Evolutionary conservation across 73 alveolate genomes (phyloP), one percentile per base, ranked within the genome.

Genomic region (Paramecium primaurelia): DNA sequence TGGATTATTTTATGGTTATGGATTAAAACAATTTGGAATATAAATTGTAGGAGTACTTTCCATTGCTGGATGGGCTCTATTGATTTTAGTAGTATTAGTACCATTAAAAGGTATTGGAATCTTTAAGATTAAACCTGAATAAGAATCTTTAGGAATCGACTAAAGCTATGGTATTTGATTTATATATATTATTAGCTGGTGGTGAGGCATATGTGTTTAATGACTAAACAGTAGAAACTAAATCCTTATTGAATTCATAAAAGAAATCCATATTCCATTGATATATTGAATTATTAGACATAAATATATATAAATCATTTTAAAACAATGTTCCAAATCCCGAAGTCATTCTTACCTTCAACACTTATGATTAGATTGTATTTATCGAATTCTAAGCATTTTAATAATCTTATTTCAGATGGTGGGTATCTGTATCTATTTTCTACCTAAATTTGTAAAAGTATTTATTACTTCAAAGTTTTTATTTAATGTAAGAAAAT

Each of bases 11-110:
- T 80, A 80, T 80, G 91, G 77, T 16, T 12, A 45, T 7, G 45
- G 58, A 20, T 34, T 80, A 4, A 42, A 80, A 47, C 16, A 80
- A 44, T 80, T 80, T 49, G 91, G 91, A n/a, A 32, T 80, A 9
- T 26, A 80, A 80, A 28, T 40, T 42, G 73, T 80, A n/a, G 91
- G 91, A 80, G 26, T 80, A 47, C 58, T 80, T 26, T 59, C 91
- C 3, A 80, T 80, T 80, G 44, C 58, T 49, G 91, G 91, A 45
- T 80, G 91, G 91, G 91, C 91, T 12, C 9, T 80, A 20, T 30
- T 80, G 1, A 45, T 49, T 26, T 6, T 49, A 20, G 51, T 22
- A 3, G 14, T 80, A 6, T 28, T 80, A 11, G 58, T 80, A 7
- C 91, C 91, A 42, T 26, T 80, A 2, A 80, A 80, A 36, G 91